Base-by-base conservation (phyloP, 2,329 filamentous ascomycete species). In the Fusarium azukiicola region DNA sequence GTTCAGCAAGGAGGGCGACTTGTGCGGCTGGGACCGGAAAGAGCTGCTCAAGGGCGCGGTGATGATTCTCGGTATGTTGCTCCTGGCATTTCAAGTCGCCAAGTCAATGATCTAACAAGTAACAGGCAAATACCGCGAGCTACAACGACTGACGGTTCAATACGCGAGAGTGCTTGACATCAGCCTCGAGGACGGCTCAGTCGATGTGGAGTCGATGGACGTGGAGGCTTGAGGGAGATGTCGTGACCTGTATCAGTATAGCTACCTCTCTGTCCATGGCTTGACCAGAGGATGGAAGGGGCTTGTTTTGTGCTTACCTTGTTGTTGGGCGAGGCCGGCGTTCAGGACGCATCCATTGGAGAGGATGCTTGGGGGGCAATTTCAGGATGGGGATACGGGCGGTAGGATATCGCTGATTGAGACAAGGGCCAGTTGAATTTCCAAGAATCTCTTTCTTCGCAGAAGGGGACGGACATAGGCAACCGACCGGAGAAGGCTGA, bases 61-160 rank as follows among this genome's bases (percentile, higher is more conserved):
- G 71, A 91, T 99, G 88, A 97, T 98, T 86, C 92, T 99, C 56
- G 98, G 98, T 98, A 93, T 88, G 94, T 91, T 80, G 27, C 44
- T 68, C 16, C 16, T 52, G 8, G 36, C 6, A 14, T 49, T 63
- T 16, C 17, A n/a, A 50, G 36, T 27, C n/a, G 50, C 46, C 50
- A 32, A 21, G 11, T 27, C 44, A 50, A 50, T 36, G 44, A 69
- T 54, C 87, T 91, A 85, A 90, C 83, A 61, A 14, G 12, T 38
- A 7, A 44, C 81, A 98, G 97, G 96, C 74, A 99, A 99, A 94
- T 97, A 98, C 87, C 95, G 98, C 72, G 98, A 99, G 85, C 90
- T 99, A 42, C 98, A 99, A 87, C 93, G 98, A 38, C 92, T 99
- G 54, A 98, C 96, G n/a, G 96, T 99, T 38, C 97, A 98, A 77